Evolutionary conservation across 2,329 filamentous ascomycete genomes (phyloP), one percentile per base, ranked within the genome.

Genomic region (Teratosphaeria epicoccoides): DNA sequence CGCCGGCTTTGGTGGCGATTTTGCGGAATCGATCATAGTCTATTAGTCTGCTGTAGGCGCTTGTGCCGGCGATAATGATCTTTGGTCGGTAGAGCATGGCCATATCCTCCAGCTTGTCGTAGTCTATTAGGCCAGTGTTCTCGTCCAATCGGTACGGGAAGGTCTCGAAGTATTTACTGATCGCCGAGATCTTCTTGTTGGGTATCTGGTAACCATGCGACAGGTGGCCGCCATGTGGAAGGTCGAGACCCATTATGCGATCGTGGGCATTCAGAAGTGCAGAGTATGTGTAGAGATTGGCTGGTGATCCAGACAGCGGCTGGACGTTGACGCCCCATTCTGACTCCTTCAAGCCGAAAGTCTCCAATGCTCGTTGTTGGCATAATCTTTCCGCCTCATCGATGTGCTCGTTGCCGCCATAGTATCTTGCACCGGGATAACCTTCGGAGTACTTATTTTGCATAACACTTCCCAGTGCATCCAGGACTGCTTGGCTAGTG

Each of bases 361-460:
- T 83, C 71, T 95, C 82, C 11, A 97, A 76, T 17, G 93, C 93
- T 63, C 91, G 83, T 68, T 88, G 79, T 73, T 97, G 93, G 72
- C 91, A 97, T 46, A 95, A 76, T 46, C 85, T 77, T 74, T 97
- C 91, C 5, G 91, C 82, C 65, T 88, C 81, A 66, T 97, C 91
- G 65, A 97, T 97, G 70, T 90, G 89, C 72, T 96, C 87, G 70
- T 97, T 97, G 58, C 91, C 91, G 50, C 91, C 91, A 67, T 97
- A 97, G 75, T 97, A 97, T 67, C 91, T 80, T 55, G 91, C 91
- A 52, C 93, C 93, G 26, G 91, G 93, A 65, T 98, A 98, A 49
- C 93, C 93, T 71, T 98, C 93, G 0, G 93, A 97, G 74, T 98
- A 98, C 71, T 98, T 97, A 73, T 97, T 95, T 71, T 95, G 89